phyloP scores from a whole-genome alignment of 345 rosid species.

The Euphorbia lathyris region DNA sequence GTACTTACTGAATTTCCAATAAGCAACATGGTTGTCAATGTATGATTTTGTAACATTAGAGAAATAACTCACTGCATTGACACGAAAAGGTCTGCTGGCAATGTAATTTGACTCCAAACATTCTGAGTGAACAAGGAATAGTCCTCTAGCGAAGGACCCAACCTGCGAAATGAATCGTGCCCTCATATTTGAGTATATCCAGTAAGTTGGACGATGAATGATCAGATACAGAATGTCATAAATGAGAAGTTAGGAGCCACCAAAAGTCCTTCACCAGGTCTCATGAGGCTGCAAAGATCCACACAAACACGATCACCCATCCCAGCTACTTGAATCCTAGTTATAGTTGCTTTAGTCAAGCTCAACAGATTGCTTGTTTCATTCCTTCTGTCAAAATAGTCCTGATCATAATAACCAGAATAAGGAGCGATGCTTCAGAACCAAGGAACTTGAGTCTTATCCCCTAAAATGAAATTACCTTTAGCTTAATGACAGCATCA shows the following conservation, averaged over 20 bases:
- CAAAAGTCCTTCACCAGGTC: slow-evolving; percentile 90
- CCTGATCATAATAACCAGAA: slow-evolving; percentile 43
- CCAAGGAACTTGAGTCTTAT: slow-evolving; percentile 2
- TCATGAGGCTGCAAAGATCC: slow-evolving; percentile 93
- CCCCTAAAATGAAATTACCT: slow-evolving; percentile 40
- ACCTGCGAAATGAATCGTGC: slow-evolving; percentile 37
- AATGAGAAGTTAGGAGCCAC: slow-evolving; percentile 34
- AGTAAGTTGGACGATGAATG: slow-evolving; percentile 1
- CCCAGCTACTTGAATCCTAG: slow-evolving; percentile 53
- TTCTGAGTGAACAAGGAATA: slow-evolving; percentile 86
- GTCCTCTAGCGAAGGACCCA: slow-evolving; percentile 91
- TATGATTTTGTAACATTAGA: not conserved
- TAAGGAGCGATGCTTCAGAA: slow-evolving; percentile 29
- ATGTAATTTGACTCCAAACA: slow-evolving; percentile 85
- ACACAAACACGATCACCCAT: slow-evolving; percentile 95
- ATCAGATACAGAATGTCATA: not conserved
- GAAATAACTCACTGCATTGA: slow-evolving; percentile 67
- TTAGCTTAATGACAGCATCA: slow-evolving; percentile 56
- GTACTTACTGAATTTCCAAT: not conserved
- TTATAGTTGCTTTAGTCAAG: slow-evolving; percentile 59
- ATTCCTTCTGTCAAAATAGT: slow-evolving; percentile 71
- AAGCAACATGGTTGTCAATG: not conserved
- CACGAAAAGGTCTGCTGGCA: slow-evolving; percentile 88
- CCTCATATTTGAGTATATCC: slow-evolving; percentile 1
- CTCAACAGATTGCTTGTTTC: slow-evolving; percentile 52